Base-by-base conservation (phyloP, 257 asterid genomes). In the Gentiana macrophylla region DNA sequence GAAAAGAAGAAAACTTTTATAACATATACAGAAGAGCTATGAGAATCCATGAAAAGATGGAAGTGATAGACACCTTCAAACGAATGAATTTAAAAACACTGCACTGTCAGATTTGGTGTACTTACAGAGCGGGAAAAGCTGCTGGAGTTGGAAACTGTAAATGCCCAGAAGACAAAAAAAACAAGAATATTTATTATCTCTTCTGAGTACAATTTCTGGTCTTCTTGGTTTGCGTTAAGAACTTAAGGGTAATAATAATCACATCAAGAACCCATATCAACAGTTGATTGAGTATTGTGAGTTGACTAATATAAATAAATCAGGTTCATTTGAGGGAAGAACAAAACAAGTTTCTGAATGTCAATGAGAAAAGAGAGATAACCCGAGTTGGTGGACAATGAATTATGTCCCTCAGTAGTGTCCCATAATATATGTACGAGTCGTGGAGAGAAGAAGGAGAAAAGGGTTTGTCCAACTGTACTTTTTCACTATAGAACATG, bases 191-290 rank as follows among this genome's bases (percentile, higher is more conserved):
- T 24, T 50, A 8, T 9, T 52, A 34, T 41, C 35, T 50, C 12
- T 52, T 35, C 48, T 67, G 67, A 68, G 66, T 64, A 64, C 62
- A 61, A 60, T 62, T 68, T 59, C 74, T 53, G 66, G 57, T 37
- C 52, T 71, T 75, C 78, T 78, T 67, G 81, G 71, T 79, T 70
- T 34, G 65, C 59, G 84, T 62, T 81, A 71, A 67, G 69, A 24
- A 24, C 66, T 32, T 41, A 61, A 55, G 6, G 46, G 6, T 59
- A 60, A 24, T 24, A 24, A 24, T 24, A 64, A 32, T 33, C 51
- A 32, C 49, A 55, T 70, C 41, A 59, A 37, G 64, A 72, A 36
- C 71, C 52, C 79, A 49, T 52, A 43, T 73, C 66, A 66, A 47
- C 65, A 68, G 57, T 52, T 57, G 55, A 41, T 41, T 41, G 46